Percentiles rank a stretch among this genome's conserved stretches.
Conservation (phyloP, 1,284 basidiomycete species). For the Rhodotorula glutinis region DNA sequence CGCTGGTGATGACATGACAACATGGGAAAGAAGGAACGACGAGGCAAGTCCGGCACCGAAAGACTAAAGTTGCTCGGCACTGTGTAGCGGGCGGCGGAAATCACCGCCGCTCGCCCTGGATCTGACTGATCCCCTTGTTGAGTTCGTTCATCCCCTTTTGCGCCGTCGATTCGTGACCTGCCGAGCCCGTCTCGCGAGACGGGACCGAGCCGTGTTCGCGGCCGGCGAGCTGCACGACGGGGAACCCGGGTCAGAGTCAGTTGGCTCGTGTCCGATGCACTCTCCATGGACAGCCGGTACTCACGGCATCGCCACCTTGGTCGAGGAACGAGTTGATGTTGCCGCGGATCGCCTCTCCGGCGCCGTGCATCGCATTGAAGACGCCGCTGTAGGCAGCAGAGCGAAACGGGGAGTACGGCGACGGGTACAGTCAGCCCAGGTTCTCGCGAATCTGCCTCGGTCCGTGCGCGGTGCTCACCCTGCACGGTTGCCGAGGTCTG, state of each 20-base stretch:
- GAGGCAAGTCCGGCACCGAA: no score
- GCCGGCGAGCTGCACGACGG: conserved; percentile 16
- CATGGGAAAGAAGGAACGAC: no score
- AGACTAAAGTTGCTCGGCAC: no score
- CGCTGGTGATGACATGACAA: no score
- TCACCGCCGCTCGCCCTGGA: conserved; percentile 3
- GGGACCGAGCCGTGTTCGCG: conserved; percentile 25
- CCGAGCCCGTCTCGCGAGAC: background rate
- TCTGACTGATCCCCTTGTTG: conserved; percentile 10
- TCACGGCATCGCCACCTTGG: conserved; percentile 26
- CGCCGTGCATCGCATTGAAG: conserved; percentile 20
- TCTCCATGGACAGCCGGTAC: no score
- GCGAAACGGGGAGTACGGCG: no score
- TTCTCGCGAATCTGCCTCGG: background rate
- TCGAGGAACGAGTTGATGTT: conserved; percentile 21
- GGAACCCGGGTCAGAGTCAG: background rate
- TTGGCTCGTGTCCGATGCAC: no score
- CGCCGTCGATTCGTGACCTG: conserved; percentile 8
- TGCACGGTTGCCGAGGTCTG: background rate
- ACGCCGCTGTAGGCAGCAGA: conserved; percentile 3
- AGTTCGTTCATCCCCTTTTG: conserved; percentile 22
- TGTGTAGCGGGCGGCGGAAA: background rate
- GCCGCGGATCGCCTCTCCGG: conserved; percentile 32
- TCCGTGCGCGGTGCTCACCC: background rate
- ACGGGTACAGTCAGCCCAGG: background rate